Evolutionary conservation across 495 filamentous ascomycete species (phyloP).

Genomic region (Margaritispora aquatica): DNA sequence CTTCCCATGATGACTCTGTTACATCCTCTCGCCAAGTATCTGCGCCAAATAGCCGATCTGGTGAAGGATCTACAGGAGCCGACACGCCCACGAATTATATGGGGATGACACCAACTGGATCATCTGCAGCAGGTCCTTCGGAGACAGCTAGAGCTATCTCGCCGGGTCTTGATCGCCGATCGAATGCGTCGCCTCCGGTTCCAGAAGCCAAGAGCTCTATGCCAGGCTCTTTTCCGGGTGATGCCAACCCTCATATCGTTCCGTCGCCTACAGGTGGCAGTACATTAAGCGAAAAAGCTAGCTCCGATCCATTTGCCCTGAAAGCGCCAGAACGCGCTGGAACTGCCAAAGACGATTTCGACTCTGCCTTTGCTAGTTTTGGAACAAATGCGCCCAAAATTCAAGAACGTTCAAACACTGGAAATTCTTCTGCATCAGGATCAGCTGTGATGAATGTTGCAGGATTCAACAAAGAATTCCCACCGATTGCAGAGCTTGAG

Average conservation of each 20-base stretch:
- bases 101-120: constrained; percentile 28
- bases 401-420: constrained; percentile 33
- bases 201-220: constrained; percentile 33
- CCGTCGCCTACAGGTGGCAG: constrained; percentile 43
- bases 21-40: constrained; percentile 75
- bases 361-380: constrained; percentile 47
- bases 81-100: constrained; percentile 53
- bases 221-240: constrained; percentile 54
- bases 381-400: constrained; percentile 28
- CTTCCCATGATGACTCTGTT: constrained; percentile 56
- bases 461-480: constrained; percentile 71
- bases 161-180: constrained; percentile 22
- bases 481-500: constrained; percentile 81
- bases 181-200: constrained; percentile 22
- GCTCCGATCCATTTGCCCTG: constrained; percentile 21
- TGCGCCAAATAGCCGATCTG: constrained; percentile 70
- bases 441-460: constrained; percentile 22
- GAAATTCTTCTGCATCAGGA: constrained; percentile 26
- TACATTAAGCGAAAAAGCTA: constrained; percentile 27
- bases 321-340: constrained; percentile 26
- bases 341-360: constrained; percentile 65
- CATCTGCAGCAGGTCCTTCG: constrained; percentile 17
- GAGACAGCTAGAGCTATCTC: constrained; percentile 25
- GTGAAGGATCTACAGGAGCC: constrained; percentile 42
- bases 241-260: constrained; percentile 36